Evolutionary conservation across 2,329 filamentous ascomycete species (phyloP).

Genomic region (Akanthomyces dipterigenus): DNA sequence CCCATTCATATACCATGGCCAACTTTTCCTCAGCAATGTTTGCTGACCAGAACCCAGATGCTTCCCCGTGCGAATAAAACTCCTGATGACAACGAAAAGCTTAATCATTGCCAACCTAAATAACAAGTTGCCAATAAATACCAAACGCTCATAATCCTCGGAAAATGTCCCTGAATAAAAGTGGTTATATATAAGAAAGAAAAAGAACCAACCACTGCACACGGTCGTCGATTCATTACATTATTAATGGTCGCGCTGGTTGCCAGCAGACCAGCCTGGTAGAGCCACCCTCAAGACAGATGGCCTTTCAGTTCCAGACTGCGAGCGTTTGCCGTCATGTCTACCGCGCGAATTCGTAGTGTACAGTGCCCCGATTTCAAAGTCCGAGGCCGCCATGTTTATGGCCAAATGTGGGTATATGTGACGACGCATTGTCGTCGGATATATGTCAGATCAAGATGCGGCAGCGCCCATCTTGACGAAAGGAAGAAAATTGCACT

Average conservation of each 20-base stretch:
- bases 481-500: not conserved
- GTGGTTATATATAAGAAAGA: slow-evolving; percentile 1
- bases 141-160: not conserved
- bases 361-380: slow-evolving; percentile 2
- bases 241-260: slow-evolving; percentile 6
- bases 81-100: not conserved
- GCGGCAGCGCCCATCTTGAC: not conserved
- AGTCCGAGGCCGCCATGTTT: not conserved
- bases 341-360: slow-evolving; percentile 1
- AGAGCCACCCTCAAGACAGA: not conserved
- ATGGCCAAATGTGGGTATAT: slow-evolving; percentile 7
- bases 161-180: slow-evolving; percentile 2
- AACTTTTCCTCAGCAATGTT: slow-evolving; percentile 6
- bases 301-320: not conserved
- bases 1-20: not conserved
- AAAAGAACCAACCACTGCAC: not conserved
- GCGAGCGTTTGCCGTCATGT: not conserved
- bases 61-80: not conserved
- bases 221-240: slow-evolving; percentile 6
- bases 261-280: not conserved
- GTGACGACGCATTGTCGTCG: not conserved
- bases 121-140: not conserved
- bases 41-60: slow-evolving; percentile 2
- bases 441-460: slow-evolving; percentile 3
- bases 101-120: not conserved